Evolutionary conservation across 2,329 filamentous ascomycete genomes (phyloP).

Genomic region (Penicillium palitans): DNA sequence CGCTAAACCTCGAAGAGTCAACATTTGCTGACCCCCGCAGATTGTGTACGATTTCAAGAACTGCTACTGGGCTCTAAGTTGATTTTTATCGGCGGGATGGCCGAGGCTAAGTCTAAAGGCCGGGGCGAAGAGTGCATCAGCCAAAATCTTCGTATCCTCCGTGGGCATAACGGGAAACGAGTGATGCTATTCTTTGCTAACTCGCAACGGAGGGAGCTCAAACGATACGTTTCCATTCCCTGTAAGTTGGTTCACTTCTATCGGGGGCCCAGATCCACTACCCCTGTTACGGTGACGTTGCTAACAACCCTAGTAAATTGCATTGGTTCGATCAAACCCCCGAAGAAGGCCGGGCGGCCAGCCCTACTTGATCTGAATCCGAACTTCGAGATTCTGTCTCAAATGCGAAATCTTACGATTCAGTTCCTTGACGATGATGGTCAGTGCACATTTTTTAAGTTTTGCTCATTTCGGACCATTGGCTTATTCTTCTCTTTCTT

Average conservation of each 20-base stretch:
- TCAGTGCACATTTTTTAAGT: slow-evolving; percentile 21
- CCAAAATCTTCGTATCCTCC: slow-evolving; percentile 45
- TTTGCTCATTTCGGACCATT: not conserved
- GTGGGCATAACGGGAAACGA: slow-evolving; percentile 36
- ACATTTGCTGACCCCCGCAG: slow-evolving; percentile 23
- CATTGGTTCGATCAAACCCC: slow-evolving; percentile 39
- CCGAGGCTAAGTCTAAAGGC: slow-evolving; percentile 46
- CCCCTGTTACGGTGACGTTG: not conserved
- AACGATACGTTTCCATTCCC: slow-evolving; percentile 45
- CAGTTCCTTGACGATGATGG: slow-evolving; percentile 43
- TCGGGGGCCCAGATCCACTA: not conserved
- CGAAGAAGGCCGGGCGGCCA: slow-evolving; percentile 42
- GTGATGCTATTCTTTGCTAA: slow-evolving; percentile 46
- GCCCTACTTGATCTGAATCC: slow-evolving; percentile 40
- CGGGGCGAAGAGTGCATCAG: slow-evolving; percentile 49
- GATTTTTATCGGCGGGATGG: slow-evolving; percentile 44
- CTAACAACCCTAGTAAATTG: slow-evolving; percentile 37
- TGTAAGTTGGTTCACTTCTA: slow-evolving; percentile 25
- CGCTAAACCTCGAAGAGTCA: not conserved
- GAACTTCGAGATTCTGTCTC: slow-evolving; percentile 44
- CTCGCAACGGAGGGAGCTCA: slow-evolving; percentile 43
- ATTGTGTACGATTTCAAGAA: slow-evolving; percentile 46
- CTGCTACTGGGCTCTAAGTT: slow-evolving; percentile 41
- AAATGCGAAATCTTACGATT: slow-evolving; percentile 42
- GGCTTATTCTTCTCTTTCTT: slow-evolving; percentile 12